Conservation (phyloP, 108 stramenopile species). For the Seminavis robusta region DNA sequence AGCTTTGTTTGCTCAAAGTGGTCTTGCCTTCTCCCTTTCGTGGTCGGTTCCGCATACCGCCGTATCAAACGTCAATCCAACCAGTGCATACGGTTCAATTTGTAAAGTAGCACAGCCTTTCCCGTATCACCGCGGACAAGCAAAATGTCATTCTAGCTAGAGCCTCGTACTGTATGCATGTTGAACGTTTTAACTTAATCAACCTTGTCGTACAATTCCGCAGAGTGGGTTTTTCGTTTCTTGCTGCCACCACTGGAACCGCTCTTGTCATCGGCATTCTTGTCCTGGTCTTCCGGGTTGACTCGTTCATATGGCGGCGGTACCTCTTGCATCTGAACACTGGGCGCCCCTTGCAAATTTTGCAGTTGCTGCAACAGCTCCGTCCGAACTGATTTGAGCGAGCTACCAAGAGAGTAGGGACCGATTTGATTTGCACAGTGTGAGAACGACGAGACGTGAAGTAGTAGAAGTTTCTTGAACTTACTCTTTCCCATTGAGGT, state of each 20-base stretch:
- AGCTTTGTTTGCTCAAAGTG: too few relatives aligned
- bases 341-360: constrained; percentile 86
- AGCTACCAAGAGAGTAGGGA: constrained; percentile 1
- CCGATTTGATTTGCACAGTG: background rate
- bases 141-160: too few relatives aligned
- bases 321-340: constrained; percentile 90
- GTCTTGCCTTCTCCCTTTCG: too few relatives aligned
- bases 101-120: too few relatives aligned
- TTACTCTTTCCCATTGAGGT: constrained; percentile 75
- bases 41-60: too few relatives aligned
- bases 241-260: constrained; percentile 6
- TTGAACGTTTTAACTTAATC: too few relatives aligned
- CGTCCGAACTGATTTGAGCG: constrained; percentile 57
- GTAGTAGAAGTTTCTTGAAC: constrained; percentile 4
- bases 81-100: too few relatives aligned
- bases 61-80: too few relatives aligned
- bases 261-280: constrained; percentile 17
- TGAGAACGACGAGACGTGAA: background rate
- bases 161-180: too few relatives aligned
- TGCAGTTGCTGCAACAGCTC: constrained; percentile 80
- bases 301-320: constrained; percentile 74
- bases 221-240: constrained; percentile 1
- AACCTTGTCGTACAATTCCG: constrained; percentile 56
- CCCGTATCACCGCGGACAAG: too few relatives aligned
- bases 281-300: constrained; percentile 37